A percentile compares a stretch with the other conserved stretches of the same genome.
Evolutionary conservation across 768 basidiomycete species (phyloP).

Genomic region (Lepiota brunneoincarnata): DNA sequence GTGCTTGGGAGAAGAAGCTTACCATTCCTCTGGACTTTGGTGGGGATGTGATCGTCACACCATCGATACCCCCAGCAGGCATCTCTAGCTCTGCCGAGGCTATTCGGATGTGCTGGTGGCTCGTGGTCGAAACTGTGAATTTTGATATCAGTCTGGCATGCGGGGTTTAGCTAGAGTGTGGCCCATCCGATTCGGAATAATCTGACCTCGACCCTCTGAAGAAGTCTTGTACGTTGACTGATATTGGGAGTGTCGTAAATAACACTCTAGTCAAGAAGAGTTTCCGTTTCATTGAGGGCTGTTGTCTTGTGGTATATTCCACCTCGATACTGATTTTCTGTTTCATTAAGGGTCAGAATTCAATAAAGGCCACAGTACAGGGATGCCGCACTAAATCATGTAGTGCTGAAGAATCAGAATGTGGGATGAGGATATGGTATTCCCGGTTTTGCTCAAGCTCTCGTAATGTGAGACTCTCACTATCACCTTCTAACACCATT

Average conservation of each 20-base stretch:
- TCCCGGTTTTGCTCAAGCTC: slow-evolving; percentile 46
- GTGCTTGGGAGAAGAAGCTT: slow-evolving; percentile 18
- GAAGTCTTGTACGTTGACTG: slow-evolving; percentile 95
- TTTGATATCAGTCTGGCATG: slow-evolving; percentile 75
- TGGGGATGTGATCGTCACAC: slow-evolving; percentile 48
- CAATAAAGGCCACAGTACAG: background rate
- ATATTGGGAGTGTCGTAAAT: slow-evolving; percentile 73
- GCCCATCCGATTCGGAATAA: background rate
- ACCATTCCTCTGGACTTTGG: slow-evolving; percentile 49
- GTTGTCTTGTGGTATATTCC: slow-evolving; percentile 60
- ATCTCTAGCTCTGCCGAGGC: slow-evolving; percentile 53
- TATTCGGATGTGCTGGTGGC: slow-evolving; percentile 77
- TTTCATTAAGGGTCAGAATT: background rate
- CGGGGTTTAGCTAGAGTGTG: slow-evolving; percentile 2
- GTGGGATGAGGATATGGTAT: slow-evolving; percentile 56
- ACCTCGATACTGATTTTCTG: slow-evolving; percentile 70
- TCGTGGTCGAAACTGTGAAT: slow-evolving; percentile 85
- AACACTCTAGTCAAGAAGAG: slow-evolving; percentile 55
- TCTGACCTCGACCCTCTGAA: slow-evolving; percentile 81
- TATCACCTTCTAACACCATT: slow-evolving; percentile 32
- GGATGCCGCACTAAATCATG: slow-evolving; percentile 52
- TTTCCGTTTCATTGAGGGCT: slow-evolving; percentile 51
- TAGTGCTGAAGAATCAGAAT: slow-evolving; percentile 62
- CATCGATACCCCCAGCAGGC: slow-evolving; percentile 40
- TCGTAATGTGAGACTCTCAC: slow-evolving; percentile 42